phyloP scores from a whole-genome alignment of 192 early-diverging fungal species.

The Entomortierella chlamydospora region DNA sequence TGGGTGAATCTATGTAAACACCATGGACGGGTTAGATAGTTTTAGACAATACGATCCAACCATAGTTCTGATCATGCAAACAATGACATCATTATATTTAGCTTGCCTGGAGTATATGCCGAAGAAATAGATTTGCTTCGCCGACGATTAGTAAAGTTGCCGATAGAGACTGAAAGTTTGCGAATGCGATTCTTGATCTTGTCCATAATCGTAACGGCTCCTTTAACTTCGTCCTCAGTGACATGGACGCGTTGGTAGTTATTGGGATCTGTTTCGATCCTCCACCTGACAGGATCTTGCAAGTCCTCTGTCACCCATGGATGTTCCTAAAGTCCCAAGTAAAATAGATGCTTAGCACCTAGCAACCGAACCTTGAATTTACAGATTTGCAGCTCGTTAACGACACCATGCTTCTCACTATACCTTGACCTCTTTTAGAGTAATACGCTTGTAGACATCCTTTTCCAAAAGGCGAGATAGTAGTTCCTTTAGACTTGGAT shows the following conservation, averaged over 20 bases:
- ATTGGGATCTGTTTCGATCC: conserved; percentile 80
- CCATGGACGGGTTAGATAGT: not conserved
- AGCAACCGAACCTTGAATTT: too few species aligned
- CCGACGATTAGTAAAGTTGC: conserved; percentile 50
- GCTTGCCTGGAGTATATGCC: conserved; percentile 32
- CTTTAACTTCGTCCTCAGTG: conserved; percentile 82
- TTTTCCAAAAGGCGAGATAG: conserved; percentile 84
- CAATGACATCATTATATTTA: not conserved
- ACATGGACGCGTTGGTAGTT: conserved; percentile 77
- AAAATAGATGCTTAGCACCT: too few species aligned
- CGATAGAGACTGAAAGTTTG: conserved; percentile 57
- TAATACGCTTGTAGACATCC: conserved; percentile 85
- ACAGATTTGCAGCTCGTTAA: too few species aligned
- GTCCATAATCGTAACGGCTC: conserved; percentile 76
- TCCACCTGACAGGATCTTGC: conserved; percentile 74
- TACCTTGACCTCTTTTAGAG: conserved; percentile 87
- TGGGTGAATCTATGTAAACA: conserved; percentile 27
- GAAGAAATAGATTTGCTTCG: conserved; percentile 54
- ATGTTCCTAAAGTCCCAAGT: conserved; percentile 67
- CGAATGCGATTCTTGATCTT: conserved; percentile 58
- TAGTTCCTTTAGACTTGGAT: conserved; percentile 76
- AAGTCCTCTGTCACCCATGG: conserved; percentile 89
- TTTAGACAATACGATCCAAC: too few species aligned
- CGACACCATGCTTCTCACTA: too few species aligned
- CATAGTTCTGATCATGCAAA: too few species aligned